These are phyloP conservation scores for Pulveroboletus sp. DNA, from an alignment of 768 basidiomycete species.

Conservation along the genomic window DNA sequence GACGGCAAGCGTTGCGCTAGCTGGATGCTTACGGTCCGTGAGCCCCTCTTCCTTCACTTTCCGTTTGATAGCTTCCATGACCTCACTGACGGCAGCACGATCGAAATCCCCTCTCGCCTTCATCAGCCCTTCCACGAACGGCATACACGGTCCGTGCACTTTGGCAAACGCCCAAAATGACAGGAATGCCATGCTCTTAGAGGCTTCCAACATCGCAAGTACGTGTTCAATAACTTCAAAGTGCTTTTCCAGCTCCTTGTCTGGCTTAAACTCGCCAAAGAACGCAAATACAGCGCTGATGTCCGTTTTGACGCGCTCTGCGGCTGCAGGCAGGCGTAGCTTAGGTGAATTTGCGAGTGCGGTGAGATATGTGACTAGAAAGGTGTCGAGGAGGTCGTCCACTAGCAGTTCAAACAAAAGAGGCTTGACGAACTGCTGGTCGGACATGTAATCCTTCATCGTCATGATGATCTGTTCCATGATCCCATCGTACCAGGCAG, in stretches of 20 bases:
- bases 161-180: slow-evolving; percentile 94
- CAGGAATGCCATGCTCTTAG: slow-evolving; percentile 84
- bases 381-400: slow-evolving; percentile 88
- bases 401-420: slow-evolving; percentile 87
- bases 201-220: slow-evolving; percentile 76
- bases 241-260: slow-evolving; percentile 72
- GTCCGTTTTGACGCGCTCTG: slow-evolving; percentile 81
- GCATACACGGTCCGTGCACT: slow-evolving; percentile 86
- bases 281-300: slow-evolving; percentile 72
- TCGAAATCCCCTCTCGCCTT: slow-evolving; percentile 88
- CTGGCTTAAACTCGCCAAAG: slow-evolving; percentile 73
- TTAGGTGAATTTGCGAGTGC: slow-evolving; percentile 81
- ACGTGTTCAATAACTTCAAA: slow-evolving; percentile 88
- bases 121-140: slow-evolving; percentile 88
- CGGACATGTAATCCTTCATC: slow-evolving; percentile 93
- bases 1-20: not conserved
- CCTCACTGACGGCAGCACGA: slow-evolving; percentile 79
- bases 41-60: slow-evolving; percentile 89
- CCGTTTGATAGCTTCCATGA: slow-evolving; percentile 89
- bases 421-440: slow-evolving; percentile 86
- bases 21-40: slow-evolving; percentile 64
- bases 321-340: slow-evolving; percentile 78
- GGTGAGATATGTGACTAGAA: slow-evolving; percentile 87
- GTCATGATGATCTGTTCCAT: slow-evolving; percentile 90
- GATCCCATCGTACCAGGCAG: slow-evolving; percentile 85